A percentile compares a stretch with the other conserved stretches of the same genome.
These are phyloP conservation scores for Salvia hispanica DNA, from an alignment of 257 asterid species.

Conservation along the genomic window DNA sequence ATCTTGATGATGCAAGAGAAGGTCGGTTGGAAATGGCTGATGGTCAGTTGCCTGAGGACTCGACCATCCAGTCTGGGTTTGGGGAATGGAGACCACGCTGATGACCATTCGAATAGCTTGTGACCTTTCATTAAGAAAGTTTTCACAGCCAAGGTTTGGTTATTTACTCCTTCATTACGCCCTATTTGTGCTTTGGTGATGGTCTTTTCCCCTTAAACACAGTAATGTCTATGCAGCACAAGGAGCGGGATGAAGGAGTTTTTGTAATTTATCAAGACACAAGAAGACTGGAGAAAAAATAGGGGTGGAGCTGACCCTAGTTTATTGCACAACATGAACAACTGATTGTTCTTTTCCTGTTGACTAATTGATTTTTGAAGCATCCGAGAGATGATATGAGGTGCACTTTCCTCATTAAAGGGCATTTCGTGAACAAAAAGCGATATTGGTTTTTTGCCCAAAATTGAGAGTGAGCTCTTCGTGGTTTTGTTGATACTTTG, in stretches of 20 bases:
- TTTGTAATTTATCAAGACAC: constrained; percentile 36
- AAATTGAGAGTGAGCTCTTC: constrained; percentile 33
- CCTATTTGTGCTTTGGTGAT: no score
- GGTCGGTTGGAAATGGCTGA: constrained; percentile 34
- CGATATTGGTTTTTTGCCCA: constrained; percentile 34
- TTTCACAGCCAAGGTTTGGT: constrained; percentile 39
- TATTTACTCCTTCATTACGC: background rate
- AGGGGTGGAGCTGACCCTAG: constrained; percentile 25
- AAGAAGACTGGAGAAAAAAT: constrained; percentile 33
- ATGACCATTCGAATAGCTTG: constrained; percentile 32
- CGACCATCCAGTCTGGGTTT: constrained; percentile 30
- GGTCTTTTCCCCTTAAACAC: constrained; percentile 3
- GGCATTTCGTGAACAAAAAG: constrained; percentile 35
- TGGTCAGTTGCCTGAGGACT: constrained; percentile 29
- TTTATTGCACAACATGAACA: constrained; percentile 31
- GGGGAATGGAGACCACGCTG: constrained; percentile 41
- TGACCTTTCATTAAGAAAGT: constrained; percentile 28
- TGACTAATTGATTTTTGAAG: constrained; percentile 41
- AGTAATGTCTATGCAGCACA: constrained; percentile 35
- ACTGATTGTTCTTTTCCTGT: constrained; percentile 34
- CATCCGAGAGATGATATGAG: constrained; percentile 32
- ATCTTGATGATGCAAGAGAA: constrained; percentile 25
- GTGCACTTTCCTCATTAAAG: constrained; percentile 32
- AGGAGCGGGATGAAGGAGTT: constrained; percentile 39
- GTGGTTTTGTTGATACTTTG: constrained; percentile 35